Conservation (phyloP, 306 rosid genomes). For the Trifolium repens region DNA sequence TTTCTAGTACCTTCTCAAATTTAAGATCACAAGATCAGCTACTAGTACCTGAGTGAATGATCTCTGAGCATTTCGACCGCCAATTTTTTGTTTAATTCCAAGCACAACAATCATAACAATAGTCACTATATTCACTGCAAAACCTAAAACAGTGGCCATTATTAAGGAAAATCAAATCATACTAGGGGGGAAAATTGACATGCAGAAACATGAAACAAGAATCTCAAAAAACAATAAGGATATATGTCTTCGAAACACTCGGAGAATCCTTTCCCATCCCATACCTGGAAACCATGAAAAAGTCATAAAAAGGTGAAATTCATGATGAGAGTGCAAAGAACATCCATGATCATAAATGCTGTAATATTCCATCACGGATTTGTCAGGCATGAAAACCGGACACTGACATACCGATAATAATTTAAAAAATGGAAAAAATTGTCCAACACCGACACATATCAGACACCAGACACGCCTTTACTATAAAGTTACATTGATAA, state of each 20-base stretch:
- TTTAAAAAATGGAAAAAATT: not conserved
- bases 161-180: slow-evolving; percentile 61
- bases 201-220: slow-evolving; percentile 31
- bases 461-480: not conserved
- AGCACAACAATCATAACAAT: slow-evolving; percentile 51
- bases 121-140: slow-evolving; percentile 73
- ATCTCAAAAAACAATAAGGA: slow-evolving; percentile 55
- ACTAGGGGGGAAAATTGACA: not conserved
- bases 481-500: slow-evolving; percentile 9
- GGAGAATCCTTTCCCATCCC: slow-evolving; percentile 72
- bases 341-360: slow-evolving; percentile 12
- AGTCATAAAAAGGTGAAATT: not conserved
- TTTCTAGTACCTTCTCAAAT: slow-evolving; percentile 11
- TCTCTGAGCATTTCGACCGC: slow-evolving; percentile 46
- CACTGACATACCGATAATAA: not conserved
- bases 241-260: slow-evolving; percentile 78
- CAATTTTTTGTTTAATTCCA: slow-evolving; percentile 52
- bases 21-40: slow-evolving; percentile 23
- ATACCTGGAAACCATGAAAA: slow-evolving; percentile 64
- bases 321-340: slow-evolving; percentile 31
- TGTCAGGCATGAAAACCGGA: not conserved
- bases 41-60: slow-evolving; percentile 46
- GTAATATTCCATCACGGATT: too few relatives aligned
- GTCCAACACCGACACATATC: not conserved
- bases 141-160: slow-evolving; percentile 63